Percentiles rank a stretch among this genome's conserved stretches.
Evolutionary conservation across 2,329 filamentous ascomycete genomes (phyloP).

Genomic region (Tolypocladium cylindrosporum): DNA sequence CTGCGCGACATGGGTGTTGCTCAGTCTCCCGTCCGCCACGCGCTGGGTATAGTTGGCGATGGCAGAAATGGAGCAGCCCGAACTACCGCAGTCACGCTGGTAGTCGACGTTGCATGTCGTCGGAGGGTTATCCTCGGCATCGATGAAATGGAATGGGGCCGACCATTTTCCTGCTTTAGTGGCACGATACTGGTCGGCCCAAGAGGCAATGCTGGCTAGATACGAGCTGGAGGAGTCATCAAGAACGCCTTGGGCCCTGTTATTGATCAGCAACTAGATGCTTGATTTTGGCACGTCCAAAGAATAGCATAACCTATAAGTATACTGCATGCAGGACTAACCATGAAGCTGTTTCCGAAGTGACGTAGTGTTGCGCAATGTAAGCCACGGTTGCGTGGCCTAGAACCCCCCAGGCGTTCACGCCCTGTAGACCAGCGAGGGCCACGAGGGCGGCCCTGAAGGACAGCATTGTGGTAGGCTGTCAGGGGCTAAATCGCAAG

Average conservation of each 20-base stretch:
- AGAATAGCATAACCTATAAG: background rate
- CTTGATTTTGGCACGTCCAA: too few relatives aligned
- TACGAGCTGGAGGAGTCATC: constrained; percentile 33
- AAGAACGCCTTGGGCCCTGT: constrained; percentile 19
- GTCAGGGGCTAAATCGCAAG: background rate
- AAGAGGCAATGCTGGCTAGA: constrained; percentile 34
- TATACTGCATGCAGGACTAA: background rate
- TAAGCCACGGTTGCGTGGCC: constrained; percentile 46
- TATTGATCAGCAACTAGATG: background rate
- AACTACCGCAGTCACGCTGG: constrained; percentile 23
- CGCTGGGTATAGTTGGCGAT: constrained; percentile 17
- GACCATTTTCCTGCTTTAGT: constrained; percentile 36
- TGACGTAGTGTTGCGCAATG: constrained; percentile 38
- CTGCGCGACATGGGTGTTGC: constrained; percentile 7
- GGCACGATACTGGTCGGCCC: constrained; percentile 34
- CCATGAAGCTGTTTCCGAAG: constrained; percentile 22
- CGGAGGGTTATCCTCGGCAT: constrained; percentile 31
- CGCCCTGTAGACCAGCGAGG: constrained; percentile 8
- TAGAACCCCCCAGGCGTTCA: constrained; percentile 28
- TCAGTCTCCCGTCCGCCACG: constrained; percentile 7
- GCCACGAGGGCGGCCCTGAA: constrained; percentile 5
- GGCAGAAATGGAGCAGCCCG: constrained; percentile 15
- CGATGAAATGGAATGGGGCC: constrained; percentile 39
- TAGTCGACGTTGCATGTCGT: constrained; percentile 26
- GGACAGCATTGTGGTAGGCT: constrained; percentile 4